phyloP scores from a whole-genome alignment of 1,139 yeast species.

The Hemisphaericaspora subhashii region DNA sequence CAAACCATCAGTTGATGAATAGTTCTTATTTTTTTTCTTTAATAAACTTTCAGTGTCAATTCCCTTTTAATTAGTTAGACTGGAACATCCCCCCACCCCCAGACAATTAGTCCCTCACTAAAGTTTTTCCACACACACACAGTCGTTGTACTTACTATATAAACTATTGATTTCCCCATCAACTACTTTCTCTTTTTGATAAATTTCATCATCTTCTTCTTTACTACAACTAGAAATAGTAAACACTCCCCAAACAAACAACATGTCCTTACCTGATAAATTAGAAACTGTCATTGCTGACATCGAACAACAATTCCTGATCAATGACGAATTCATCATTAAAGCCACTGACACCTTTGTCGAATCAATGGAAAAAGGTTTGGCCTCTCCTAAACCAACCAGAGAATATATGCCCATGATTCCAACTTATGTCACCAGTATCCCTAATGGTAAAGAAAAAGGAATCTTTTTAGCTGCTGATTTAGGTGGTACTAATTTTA shows the following conservation, averaged over 20 bases:
- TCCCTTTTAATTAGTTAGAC: too few species aligned
- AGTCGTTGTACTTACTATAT: too few species aligned
- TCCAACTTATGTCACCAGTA: slow-evolving; percentile 76
- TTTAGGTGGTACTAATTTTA: slow-evolving; percentile 84
- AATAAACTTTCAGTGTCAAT: too few species aligned
- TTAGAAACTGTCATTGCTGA: slow-evolving; percentile 41
- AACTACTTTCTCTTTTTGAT: too few species aligned
- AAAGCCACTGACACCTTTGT: slow-evolving; percentile 66
- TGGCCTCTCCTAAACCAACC: slow-evolving; percentile 36
- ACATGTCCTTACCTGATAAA: slow-evolving; percentile 13
- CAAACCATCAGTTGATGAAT: background rate
- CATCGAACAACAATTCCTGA: slow-evolving; percentile 54
- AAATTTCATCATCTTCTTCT: too few species aligned
- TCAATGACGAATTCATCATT: slow-evolving; percentile 52
- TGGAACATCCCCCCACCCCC: too few species aligned
- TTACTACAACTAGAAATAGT: too few species aligned
- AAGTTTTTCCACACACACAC: too few species aligned
- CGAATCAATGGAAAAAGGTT: slow-evolving; percentile 62
- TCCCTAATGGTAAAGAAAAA: slow-evolving; percentile 79
- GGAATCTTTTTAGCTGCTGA: slow-evolving; percentile 83
- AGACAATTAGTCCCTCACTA: too few species aligned
- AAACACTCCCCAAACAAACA: background rate
- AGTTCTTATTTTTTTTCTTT: background rate
- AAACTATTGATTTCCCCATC: too few species aligned
- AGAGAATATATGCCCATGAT: slow-evolving; percentile 76